Conservation (phyloP, 768 basidiomycete species). For the Rhodotorula babjevae region DNA sequence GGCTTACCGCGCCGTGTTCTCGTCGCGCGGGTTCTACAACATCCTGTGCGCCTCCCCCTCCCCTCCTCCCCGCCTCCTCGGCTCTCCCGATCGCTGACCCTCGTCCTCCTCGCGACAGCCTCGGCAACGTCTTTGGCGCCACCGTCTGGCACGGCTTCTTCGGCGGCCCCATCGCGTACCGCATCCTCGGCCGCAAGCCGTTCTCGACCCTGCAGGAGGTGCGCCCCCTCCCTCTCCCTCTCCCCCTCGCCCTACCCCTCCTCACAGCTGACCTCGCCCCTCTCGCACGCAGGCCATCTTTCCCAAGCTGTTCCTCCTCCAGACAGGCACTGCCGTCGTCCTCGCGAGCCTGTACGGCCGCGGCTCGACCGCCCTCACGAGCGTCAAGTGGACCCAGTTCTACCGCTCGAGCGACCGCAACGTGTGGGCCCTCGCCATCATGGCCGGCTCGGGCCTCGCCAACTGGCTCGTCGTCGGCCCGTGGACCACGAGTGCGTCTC, state of each 20-base stretch:
- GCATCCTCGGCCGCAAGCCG: conserved; percentile 31
- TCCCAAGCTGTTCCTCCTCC: conserved; percentile 32
- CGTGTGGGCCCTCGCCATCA: conserved; percentile 16
- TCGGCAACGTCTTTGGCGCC: conserved; percentile 21
- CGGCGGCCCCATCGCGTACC: conserved; percentile 28
- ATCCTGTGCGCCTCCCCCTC: conserved; percentile 12
- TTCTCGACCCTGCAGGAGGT: conserved; percentile 39
- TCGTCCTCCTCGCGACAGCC: background rate
- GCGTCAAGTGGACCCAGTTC: background rate
- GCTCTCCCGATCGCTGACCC: background rate
- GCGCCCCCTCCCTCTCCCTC: too few species aligned
- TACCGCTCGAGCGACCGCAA: conserved; percentile 13
- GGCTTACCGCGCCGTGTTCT: conserved; percentile 10
- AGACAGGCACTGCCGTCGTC: conserved; percentile 2
- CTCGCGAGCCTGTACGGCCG: conserved; percentile 24
- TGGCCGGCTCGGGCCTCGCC: conserved; percentile 11
- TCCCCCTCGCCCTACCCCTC: too few species aligned
- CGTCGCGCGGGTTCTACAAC: conserved; percentile 11
- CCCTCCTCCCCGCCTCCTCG: too few species aligned
- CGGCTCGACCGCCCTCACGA: background rate
- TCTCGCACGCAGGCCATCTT: conserved; percentile 4
- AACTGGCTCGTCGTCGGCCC: conserved; percentile 37
- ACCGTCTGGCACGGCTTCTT: conserved; percentile 33
- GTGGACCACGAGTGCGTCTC: conserved; percentile 25
- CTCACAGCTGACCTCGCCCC: too few species aligned